These are phyloP conservation scores for Millerozyma acaciae DNA, from an alignment of 805 yeast genomes.

Conservation along the genomic window DNA sequence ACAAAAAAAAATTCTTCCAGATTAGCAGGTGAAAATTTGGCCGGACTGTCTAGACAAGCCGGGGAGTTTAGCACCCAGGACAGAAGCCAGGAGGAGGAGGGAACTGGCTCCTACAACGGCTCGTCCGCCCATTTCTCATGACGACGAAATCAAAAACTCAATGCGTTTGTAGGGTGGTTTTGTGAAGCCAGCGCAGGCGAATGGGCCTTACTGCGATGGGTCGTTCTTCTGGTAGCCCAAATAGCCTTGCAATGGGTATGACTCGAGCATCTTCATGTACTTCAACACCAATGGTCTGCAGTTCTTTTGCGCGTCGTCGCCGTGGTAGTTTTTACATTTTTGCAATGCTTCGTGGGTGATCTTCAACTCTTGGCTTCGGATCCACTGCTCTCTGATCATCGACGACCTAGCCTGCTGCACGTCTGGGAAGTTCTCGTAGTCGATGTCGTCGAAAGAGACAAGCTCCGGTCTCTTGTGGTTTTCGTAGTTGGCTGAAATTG, in stretches of 20 bases:
- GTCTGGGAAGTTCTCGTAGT: constrained; percentile 61
- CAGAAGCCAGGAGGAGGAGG: too few relatives aligned
- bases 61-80: too few relatives aligned
- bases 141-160: neutral
- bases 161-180: too few relatives aligned
- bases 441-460: constrained; percentile 81
- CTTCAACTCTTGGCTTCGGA: constrained; percentile 63
- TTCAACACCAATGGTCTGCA: constrained; percentile 75
- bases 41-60: too few relatives aligned
- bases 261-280: constrained; percentile 73
- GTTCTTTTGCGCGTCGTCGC: constrained; percentile 55
- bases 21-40: too few relatives aligned
- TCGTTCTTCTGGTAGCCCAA: constrained; percentile 88
- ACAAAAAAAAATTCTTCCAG: too few relatives aligned
- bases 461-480: constrained; percentile 57
- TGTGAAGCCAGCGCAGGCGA: constrained; percentile 1
- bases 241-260: constrained; percentile 65
- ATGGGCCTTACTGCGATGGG: constrained; percentile 52
- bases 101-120: too few relatives aligned
- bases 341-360: constrained; percentile 71
- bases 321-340: constrained; percentile 65
- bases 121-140: too few relatives aligned
- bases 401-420: constrained; percentile 73
- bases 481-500: constrained; percentile 29
- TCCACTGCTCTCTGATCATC: constrained; percentile 75